phyloP scores from a whole-genome alignment of 495 filamentous ascomycete genomes.

The Extremus antarcticus region DNA sequence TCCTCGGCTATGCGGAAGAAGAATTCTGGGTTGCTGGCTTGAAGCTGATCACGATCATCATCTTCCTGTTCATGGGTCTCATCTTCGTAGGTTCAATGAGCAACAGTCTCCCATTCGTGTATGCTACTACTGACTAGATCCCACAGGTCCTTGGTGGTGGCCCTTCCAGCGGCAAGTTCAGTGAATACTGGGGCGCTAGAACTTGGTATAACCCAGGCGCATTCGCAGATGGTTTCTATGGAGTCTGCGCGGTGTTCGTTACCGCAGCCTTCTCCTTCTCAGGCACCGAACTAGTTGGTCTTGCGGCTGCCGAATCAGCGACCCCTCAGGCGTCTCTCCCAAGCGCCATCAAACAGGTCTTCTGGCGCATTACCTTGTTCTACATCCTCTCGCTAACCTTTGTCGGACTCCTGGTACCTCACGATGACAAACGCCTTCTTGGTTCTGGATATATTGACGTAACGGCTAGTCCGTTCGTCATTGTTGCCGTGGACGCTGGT shows the following conservation, averaged over 20 bases:
- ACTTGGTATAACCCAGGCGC: conserved; percentile 45
- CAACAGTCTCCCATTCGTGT: too few relatives aligned
- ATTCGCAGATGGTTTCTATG: conserved; percentile 60
- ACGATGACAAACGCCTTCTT: conserved; percentile 24
- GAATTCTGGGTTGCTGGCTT: conserved; percentile 41
- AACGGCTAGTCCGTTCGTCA: conserved; percentile 29
- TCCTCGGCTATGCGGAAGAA: conserved; percentile 43
- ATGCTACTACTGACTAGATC: too few relatives aligned
- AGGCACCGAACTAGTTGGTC: conserved; percentile 45
- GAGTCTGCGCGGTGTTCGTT: conserved; percentile 55
- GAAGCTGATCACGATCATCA: conserved; percentile 39
- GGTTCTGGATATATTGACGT: conserved; percentile 18
- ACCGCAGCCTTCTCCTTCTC: conserved; percentile 57
- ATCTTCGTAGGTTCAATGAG: too few relatives aligned
- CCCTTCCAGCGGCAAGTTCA: conserved; percentile 30
- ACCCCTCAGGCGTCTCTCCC: conserved; percentile 37
- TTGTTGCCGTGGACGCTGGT: conserved; percentile 30
- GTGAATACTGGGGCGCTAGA: conserved; percentile 30
- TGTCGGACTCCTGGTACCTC: conserved; percentile 30
- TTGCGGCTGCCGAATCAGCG: conserved; percentile 38
- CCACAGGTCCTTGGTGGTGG: conserved; percentile 25
- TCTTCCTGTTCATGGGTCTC: conserved; percentile 35
- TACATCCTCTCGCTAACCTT: conserved; percentile 29
- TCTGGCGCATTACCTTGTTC: conserved; percentile 39
- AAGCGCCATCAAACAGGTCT: conserved; percentile 38